A percentile compares a stretch with the other conserved stretches of the same genome.
Conservation (phyloP, 176 grass and related monocot species). For the Zoysia japonica region DNA sequence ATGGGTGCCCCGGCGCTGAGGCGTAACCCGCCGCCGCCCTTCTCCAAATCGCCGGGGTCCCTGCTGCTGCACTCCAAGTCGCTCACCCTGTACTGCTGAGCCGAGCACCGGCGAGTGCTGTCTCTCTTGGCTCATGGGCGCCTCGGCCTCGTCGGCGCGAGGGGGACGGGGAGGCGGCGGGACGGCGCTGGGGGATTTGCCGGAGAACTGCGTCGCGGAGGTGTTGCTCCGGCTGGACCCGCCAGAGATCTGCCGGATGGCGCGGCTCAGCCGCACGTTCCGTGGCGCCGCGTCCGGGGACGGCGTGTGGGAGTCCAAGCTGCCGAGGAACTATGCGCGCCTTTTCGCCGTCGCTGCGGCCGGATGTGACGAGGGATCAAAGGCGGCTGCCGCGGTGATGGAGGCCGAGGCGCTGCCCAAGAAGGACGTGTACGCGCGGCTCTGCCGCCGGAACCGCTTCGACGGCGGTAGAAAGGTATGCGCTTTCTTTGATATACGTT, state of each 20-base stretch:
- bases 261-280: conserved; percentile 72
- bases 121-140: conserved; percentile 58
- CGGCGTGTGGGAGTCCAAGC: conserved; percentile 82
- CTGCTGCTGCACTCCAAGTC: conserved; percentile 90
- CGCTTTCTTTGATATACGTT: not conserved
- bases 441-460: conserved; percentile 65
- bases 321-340: conserved; percentile 75
- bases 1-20: conserved; percentile 53
- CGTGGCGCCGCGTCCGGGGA: conserved; percentile 69
- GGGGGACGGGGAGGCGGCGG: conserved; percentile 1
- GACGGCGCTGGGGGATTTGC: conserved; percentile 67
- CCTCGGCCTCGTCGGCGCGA: conserved; percentile 46
- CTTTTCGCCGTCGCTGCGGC: conserved; percentile 51
- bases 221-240: conserved; percentile 81
- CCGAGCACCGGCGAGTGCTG: conserved; percentile 1
- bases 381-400: not conserved
- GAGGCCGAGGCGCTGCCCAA: conserved; percentile 50
- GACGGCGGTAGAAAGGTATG: conserved; percentile 71
- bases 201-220: conserved; percentile 91
- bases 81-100: conserved; percentile 66
- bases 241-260: conserved; percentile 79
- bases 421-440: conserved; percentile 80
- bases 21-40: conserved; percentile 34
- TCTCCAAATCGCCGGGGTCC: conserved; percentile 58
- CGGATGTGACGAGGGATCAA: conserved; percentile 5